Base-by-base conservation (phyloP, 2,329 filamentous ascomycete species). In the Endothia cerciana region DNA sequence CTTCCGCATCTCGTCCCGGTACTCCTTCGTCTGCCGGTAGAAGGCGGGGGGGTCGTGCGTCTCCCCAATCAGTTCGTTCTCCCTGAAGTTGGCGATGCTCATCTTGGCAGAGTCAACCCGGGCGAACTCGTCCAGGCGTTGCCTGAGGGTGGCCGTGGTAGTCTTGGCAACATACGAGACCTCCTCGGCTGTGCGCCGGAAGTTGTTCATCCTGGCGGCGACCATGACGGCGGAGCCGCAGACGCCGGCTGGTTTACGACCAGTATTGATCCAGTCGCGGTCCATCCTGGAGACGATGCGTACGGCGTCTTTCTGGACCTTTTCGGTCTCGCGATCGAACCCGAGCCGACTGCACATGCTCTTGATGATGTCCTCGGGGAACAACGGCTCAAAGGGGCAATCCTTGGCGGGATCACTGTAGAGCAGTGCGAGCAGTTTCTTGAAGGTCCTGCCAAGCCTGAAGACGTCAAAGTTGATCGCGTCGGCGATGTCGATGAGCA, bases 161-260 rank as follows among this genome's bases (percentile, higher is more conserved):
- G 98, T 94, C 75, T 97, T 98, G 75, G 97, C 94, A 45, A 97
- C 92, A 75, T 97, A 98, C n/a, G 98, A 94, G 10, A 99, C 91
- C 78, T 99, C 95, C 38, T 93, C 88, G 15, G 97, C 89, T 0
- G 93, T 97, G 22, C 95, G 89, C 55, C 94, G 91, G 75, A 96
- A 99, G 77, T 98, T 98, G 84, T 97, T 97, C 91, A 98, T 98
- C 62, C 95, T 91, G 10, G 95, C 94, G 7, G 95, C 95, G 76
- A 99, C 90, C 68, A 99, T 91, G 58, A 99, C 85, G 71, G 94
- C 97, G 15, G 95, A 95, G 68, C 95, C 95, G 76, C 94, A 97
- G 63, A 98, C 90, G 70, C 95, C 95, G 7, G 94, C 94, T 19
- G 95, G 95, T 49, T 95, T 90, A 73, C 95, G 91, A 72, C 95